A percentile compares a stretch with the other conserved stretches of the same genome.
phyloP scores from a whole-genome alignment of 1,284 basidiomycete species.

The Leccinum solheimii region DNA sequence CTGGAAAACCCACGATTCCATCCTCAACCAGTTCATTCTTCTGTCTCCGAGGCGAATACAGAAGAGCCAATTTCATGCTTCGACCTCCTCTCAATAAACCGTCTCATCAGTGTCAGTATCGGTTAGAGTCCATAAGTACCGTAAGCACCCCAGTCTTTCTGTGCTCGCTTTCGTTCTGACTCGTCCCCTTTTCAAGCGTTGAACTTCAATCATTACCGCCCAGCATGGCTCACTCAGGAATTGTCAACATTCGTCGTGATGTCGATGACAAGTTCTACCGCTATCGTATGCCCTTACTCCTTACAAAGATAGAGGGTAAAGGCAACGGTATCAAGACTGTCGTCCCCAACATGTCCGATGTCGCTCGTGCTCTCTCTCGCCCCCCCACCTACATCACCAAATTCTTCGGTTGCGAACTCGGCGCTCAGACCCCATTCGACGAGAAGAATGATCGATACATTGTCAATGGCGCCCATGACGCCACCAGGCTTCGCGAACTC shows the following conservation, averaged over 20 bases:
- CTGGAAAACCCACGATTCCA: conserved; percentile 58
- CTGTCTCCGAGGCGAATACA: conserved; percentile 63
- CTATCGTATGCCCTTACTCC: conserved; percentile 94
- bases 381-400: conserved; percentile 98
- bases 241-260: conserved; percentile 98
- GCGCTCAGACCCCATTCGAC: conserved; percentile 95
- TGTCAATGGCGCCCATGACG: conserved; percentile 96
- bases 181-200: conserved; percentile 48
- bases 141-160: conserved; percentile 40
- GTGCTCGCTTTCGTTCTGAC: not conserved
- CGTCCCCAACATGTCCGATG: conserved; percentile 97
- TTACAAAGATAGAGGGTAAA: conserved; percentile 98
- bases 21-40: conserved; percentile 53
- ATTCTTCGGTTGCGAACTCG: conserved; percentile 98
- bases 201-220: conserved; percentile 39
- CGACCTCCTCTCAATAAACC: conserved; percentile 74
- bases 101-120: conserved; percentile 61
- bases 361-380: conserved; percentile 92
- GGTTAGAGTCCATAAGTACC: conserved; percentile 57
- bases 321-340: conserved; percentile 99
- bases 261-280: conserved; percentile 95
- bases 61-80: conserved; percentile 70
- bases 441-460: conserved; percentile 98
- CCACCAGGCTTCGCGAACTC: conserved; percentile 90
- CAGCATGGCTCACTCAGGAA: conserved; percentile 83